Evolutionary conservation across 495 filamentous ascomycete species (phyloP), one percentile per base, ranked within the genome.

Genomic region (Aspergillus olivimuriae): DNA sequence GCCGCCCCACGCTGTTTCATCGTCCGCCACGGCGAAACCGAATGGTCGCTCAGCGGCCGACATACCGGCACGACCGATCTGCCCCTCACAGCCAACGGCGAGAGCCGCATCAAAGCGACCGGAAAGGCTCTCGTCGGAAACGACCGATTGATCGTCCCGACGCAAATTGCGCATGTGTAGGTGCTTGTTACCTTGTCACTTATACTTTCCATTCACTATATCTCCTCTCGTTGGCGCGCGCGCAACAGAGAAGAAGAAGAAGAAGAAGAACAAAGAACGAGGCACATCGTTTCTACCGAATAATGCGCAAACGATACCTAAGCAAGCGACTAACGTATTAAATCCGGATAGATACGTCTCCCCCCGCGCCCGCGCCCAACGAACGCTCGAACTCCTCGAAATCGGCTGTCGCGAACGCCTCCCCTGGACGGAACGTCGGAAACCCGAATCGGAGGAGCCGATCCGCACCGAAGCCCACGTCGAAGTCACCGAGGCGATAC

Each of bases 31-130:
- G 84, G 84, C 65, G 92, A 98, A 66, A 98, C 92, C 2, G 88
- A 94, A 74, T 98, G 92, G 92, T 95, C 90, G 1, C 77, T 96
- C 30, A 89, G 87, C 55, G 92, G 90, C 45, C 81, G 84, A 17
- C 91, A 98, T 69, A 98, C 92, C 0, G 87, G 91, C 36, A 76
- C 68, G 19, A 87, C 84, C 19, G 92, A 98, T 50, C 81, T 98
- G 16, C 80, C 87, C 0, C 72, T 98, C 8, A 98, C 92, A 2
- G 63, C 77, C 10, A 87, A 88, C 60, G 92, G 92, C 24, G 89
- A 95, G 68, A 86, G 81, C 56, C 77, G 89, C 17, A 80, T 97
- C 46, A 72, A 70, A 41, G 83, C 89, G 9, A 94, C 92, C 0
- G 88, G 89, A 17, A 76, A 78, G 44, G 86, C 87, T 1, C 73